Evolutionary conservation across 2,329 filamentous ascomycete genomes (phyloP).

Genomic region (Paracamarosporium sp.): DNA sequence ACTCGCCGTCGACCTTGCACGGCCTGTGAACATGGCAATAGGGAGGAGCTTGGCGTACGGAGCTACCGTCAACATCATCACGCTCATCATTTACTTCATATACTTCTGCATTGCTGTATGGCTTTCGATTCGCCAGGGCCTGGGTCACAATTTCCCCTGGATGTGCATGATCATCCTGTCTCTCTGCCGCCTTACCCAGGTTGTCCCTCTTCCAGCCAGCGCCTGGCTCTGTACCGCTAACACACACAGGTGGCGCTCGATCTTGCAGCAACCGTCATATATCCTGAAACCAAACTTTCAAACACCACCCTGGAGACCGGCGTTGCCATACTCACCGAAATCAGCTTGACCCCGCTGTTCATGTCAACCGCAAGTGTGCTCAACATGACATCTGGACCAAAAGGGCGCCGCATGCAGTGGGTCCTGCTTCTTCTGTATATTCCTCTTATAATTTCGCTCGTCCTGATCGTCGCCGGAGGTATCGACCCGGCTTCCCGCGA

Average conservation of each 20-base stretch:
- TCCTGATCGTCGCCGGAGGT: slow-evolving; percentile 44
- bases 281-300: slow-evolving; percentile 21
- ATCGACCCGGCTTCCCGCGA: slow-evolving; percentile 43
- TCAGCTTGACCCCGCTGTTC: slow-evolving; percentile 44
- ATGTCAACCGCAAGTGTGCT: slow-evolving; percentile 43
- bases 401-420: slow-evolving; percentile 47
- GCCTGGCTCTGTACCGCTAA: not conserved
- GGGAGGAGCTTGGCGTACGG: slow-evolving; percentile 23
- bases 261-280: slow-evolving; percentile 42
- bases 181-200: slow-evolving; percentile 41
- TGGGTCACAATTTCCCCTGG: slow-evolving; percentile 43
- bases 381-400: slow-evolving; percentile 41
- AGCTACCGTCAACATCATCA: slow-evolving; percentile 42
- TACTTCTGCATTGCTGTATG: slow-evolving; percentile 37
- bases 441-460: slow-evolving; percentile 41
- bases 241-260: slow-evolving; percentile 36
- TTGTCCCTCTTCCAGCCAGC: not conserved
- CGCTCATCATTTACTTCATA: slow-evolving; percentile 40
- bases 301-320: slow-evolving; percentile 40
- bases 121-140: slow-evolving; percentile 37
- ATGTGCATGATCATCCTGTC: slow-evolving; percentile 39
- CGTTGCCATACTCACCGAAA: slow-evolving; percentile 45
- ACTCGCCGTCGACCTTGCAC: not conserved
- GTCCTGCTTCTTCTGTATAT: slow-evolving; percentile 41
- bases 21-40: slow-evolving; percentile 27